phyloP scores from a whole-genome alignment of 495 filamentous ascomycete species.

The Polyplosphaeria fusca region DNA sequence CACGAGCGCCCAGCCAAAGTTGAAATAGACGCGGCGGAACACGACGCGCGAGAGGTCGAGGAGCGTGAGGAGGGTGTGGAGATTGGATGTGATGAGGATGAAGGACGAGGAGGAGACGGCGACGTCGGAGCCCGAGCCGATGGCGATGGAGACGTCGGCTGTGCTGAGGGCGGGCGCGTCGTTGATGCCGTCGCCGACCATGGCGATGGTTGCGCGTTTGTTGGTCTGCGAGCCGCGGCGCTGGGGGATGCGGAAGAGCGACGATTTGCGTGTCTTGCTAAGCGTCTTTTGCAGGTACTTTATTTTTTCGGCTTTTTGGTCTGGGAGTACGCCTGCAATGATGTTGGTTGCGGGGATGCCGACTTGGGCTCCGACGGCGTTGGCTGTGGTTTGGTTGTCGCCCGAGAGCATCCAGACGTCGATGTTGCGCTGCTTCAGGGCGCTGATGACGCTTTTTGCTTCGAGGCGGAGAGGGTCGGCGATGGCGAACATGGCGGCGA shows the following conservation, averaged over 20 bases:
- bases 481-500: slow-evolving; percentile 36
- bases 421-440: slow-evolving; percentile 64
- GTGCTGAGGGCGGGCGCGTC: slow-evolving; percentile 81
- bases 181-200: slow-evolving; percentile 87
- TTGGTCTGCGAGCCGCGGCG: background rate
- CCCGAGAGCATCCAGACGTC: slow-evolving; percentile 91
- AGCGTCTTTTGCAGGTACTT: slow-evolving; percentile 65
- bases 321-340: slow-evolving; percentile 82
- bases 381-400: slow-evolving; percentile 68
- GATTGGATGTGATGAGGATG: slow-evolving; percentile 72
- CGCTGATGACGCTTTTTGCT: slow-evolving; percentile 59
- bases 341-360: slow-evolving; percentile 73
- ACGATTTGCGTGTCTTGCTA: slow-evolving; percentile 1
- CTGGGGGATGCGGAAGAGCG: slow-evolving; percentile 7
- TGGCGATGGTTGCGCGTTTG: slow-evolving; percentile 47
- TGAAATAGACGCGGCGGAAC: slow-evolving; percentile 77
- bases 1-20: slow-evolving; percentile 82
- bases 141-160: slow-evolving; percentile 82
- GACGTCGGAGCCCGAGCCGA: slow-evolving; percentile 80
- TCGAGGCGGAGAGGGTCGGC: slow-evolving; percentile 77
- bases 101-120: slow-evolving; percentile 81
- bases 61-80: slow-evolving; percentile 68
- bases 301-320: slow-evolving; percentile 83
- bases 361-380: slow-evolving; percentile 67
- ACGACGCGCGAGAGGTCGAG: slow-evolving; percentile 68